Evolutionary conservation across 306 rosid genomes (phyloP).

Genomic region (Vicia sativa): DNA sequence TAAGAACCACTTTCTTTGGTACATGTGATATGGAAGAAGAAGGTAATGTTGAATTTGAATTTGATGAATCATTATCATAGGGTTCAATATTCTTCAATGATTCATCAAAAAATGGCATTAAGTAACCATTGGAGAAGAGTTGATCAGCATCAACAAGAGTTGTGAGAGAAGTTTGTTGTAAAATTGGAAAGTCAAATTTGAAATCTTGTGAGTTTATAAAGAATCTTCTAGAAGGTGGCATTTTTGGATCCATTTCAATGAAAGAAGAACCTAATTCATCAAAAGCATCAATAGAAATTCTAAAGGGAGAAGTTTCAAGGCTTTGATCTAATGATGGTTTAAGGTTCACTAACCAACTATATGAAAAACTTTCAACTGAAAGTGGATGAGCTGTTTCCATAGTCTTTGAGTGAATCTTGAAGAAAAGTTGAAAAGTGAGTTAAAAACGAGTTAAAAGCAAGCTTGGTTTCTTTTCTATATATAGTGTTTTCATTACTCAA

Average conservation of each 20-base stretch:
- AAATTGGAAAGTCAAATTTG: too few relatives aligned
- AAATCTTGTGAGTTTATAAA: too few relatives aligned
- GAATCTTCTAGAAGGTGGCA: too few relatives aligned
- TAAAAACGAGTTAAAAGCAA: too few relatives aligned
- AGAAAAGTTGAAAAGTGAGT: too few relatives aligned
- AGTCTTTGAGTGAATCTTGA: too few relatives aligned
- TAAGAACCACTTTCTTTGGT: conserved; percentile 41
- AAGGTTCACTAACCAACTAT: conserved; percentile 39
- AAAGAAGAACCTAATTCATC: too few relatives aligned
- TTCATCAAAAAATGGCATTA: conserved; percentile 76
- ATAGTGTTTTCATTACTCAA: too few relatives aligned
- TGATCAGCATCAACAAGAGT: too few relatives aligned
- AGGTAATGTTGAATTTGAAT: conserved; percentile 31
- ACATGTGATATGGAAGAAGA: background rate
- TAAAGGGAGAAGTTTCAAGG: conserved; percentile 53
- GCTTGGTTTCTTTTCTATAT: too few relatives aligned
- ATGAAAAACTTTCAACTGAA: conserved; percentile 73
- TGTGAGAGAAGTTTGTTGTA: too few relatives aligned
- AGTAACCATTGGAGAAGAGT: conserved; percentile 76
- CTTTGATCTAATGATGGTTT: conserved; percentile 75
- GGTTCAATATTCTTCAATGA: conserved; percentile 60
- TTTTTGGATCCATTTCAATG: too few relatives aligned
- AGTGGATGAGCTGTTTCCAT: conserved; percentile 23
- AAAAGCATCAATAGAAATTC: conserved; percentile 74
- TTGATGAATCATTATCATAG: conserved; percentile 36